Evolutionary conservation across 2,329 filamentous ascomycete genomes (phyloP), one percentile per base, ranked within the genome.

Genomic region (Penicillium sp.): DNA sequence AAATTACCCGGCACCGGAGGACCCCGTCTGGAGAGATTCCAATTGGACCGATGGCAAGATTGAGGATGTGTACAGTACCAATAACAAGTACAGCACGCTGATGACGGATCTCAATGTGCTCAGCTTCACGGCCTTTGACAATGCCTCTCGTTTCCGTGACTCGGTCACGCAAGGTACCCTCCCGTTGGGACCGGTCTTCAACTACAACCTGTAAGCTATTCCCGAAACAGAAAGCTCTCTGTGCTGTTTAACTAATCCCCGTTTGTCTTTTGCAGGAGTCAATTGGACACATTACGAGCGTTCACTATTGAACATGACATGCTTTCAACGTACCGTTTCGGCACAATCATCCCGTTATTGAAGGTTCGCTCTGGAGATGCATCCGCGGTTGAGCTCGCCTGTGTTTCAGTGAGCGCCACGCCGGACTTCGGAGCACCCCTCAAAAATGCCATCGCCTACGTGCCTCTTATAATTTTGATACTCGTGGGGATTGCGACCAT

Each of bases 401-500:
- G 94, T 70, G 80, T 97, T 34, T 89, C 88, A 29, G 84, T 90
- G n/a, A 85, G 84, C 56, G 82, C 97, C 56, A 97, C 93, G 0
- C 94, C 94, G 0, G 88, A 90, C 65, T 79, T 99, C 5, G 92
- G 92, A 6, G 71, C 75, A 10, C 77, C 75, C n/a, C 76, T 96
- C 36, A 81, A 83, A n/a, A 84, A 83, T 73, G 79, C 90, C 43
- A 74, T 96, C 47, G 85, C 82, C 53, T 94, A 90, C 70, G 75
- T 96, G 5, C 93, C 94, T 1, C 81, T 93, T 25, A 79, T 88
- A 3, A 84, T 97, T 25, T 81, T 99, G 33, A 77, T 93, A 3
- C 80, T 93, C 40, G 90, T 95, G 45, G 94, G 87, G 2, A 75
- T 92, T 57, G 91, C 92, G 15, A 96, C 93, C 7, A 79, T 92